A percentile compares a stretch with the other conserved stretches of the same genome.
Evolutionary conservation across 495 filamentous ascomycete species (phyloP).

Genomic region (Trichoderma asperelloides): DNA sequence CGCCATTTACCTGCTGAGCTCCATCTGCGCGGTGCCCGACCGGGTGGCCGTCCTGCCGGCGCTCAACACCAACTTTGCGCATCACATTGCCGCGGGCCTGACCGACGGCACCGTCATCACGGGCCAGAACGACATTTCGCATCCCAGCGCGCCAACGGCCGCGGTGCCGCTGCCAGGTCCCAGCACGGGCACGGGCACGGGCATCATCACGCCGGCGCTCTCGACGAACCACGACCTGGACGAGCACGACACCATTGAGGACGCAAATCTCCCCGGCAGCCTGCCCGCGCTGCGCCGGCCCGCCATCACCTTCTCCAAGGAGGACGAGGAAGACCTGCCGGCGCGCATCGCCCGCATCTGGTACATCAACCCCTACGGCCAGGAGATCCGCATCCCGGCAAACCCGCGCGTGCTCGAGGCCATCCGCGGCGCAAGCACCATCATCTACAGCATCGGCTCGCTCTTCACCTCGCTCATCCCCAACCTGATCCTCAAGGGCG

Average conservation of each 20-base stretch:
- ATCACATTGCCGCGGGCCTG: slow-evolving; percentile 83
- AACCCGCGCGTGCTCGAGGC: slow-evolving; percentile 71
- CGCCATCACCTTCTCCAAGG: slow-evolving; percentile 73
- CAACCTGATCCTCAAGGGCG: slow-evolving; percentile 55
- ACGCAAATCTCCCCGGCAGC: slow-evolving; percentile 81
- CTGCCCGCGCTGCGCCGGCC: slow-evolving; percentile 69
- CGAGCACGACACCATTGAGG: slow-evolving; percentile 54
- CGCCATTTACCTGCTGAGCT: slow-evolving; percentile 71
- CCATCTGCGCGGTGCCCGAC: slow-evolving; percentile 69
- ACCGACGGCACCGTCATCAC: slow-evolving; percentile 70
- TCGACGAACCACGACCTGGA: slow-evolving; percentile 19
- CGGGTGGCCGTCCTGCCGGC: slow-evolving; percentile 75
- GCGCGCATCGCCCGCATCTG: slow-evolving; percentile 74
- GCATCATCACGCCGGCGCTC: not conserved
- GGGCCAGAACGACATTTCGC: slow-evolving; percentile 87
- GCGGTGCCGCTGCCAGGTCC: slow-evolving; percentile 35
- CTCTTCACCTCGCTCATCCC: slow-evolving; percentile 78
- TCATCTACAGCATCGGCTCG: slow-evolving; percentile 86
- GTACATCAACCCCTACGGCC: slow-evolving; percentile 96
- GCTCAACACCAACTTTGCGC: slow-evolving; percentile 87
- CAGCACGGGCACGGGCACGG: not conserved
- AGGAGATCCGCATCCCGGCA: slow-evolving; percentile 71
- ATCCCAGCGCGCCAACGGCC: slow-evolving; percentile 53
- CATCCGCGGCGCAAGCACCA: slow-evolving; percentile 49
- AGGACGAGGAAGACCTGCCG: slow-evolving; percentile 54